Evolutionary conservation across 2,329 filamentous ascomycete species (phyloP), one percentile per base, ranked within the genome.

Genomic region (Pseudocercospora macadamiae): DNA sequence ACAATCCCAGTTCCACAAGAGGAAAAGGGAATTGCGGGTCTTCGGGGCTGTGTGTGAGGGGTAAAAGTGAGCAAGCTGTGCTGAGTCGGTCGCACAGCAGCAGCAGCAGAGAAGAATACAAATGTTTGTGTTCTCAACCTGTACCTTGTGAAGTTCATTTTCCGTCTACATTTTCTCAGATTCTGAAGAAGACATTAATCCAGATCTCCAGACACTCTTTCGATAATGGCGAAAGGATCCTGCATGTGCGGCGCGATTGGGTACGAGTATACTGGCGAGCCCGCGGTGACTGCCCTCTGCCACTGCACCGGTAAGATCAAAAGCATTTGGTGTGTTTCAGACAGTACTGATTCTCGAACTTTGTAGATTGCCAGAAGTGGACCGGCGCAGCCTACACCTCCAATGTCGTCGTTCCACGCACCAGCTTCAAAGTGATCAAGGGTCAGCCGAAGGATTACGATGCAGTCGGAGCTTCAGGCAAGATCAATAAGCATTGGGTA

Each of bases 291-390:
- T 16, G 80, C 80, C 5, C 71, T 84, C 30, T 84, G 82, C 70
- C 63, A 66, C 34, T 66, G 61, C 45, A 51, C 67, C n/a, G n/a
- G n/a, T n/a, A n/a, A n/a, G n/a, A n/a, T n/a, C n/a, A n/a, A n/a
- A n/a, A n/a, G n/a, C n/a, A n/a, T n/a, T n/a, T n/a, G n/a, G n/a
- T n/a, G n/a, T n/a, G n/a, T n/a, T n/a, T n/a, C n/a, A n/a, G n/a
- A n/a, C n/a, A n/a, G n/a, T n/a, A n/a, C n/a, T n/a, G n/a, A n/a
- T n/a, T n/a, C n/a, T n/a, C n/a, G n/a, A n/a, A n/a, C n/a, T n/a
- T n/a, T n/a, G n/a, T n/a, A 10, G 81, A 83, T 60, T 84, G 82
- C 67, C 81, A 84, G 62, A 84, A 85, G 58, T 72, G 77, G 80
- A 78, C 80, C 7, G 82, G 82, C 36, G 74, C 79, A n/a, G 77